These are phyloP conservation scores for Murraya paniculata DNA, from an alignment of 345 rosid species.

Conservation along the genomic window DNA sequence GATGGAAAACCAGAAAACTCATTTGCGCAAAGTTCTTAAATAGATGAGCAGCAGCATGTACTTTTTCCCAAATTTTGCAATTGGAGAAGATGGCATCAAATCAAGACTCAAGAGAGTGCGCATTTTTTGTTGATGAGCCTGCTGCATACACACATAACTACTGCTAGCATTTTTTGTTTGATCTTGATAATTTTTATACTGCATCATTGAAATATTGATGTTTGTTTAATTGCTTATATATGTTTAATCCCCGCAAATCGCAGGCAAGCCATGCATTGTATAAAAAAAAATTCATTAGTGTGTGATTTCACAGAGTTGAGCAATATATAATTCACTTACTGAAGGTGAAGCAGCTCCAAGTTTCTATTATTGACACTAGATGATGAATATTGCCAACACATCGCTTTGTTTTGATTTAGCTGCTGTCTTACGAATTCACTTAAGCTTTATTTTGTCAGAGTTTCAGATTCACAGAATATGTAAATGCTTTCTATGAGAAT, in stretches of 20 bases:
- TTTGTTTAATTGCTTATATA: neutral
- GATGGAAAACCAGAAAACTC: conserved; percentile 20
- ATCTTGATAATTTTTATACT: neutral
- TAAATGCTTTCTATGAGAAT: no score
- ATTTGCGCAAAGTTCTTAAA: conserved; percentile 1
- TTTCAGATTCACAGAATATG: no score
- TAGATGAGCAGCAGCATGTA: neutral
- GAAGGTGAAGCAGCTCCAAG: neutral
- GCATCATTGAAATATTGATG: no score
- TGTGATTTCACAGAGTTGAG: neutral
- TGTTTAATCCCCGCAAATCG: neutral
- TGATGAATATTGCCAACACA: neutral
- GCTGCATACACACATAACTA: neutral
- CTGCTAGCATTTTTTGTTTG: neutral
- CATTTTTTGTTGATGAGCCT: neutral
- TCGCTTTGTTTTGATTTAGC: no score
- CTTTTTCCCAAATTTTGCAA: neutral
- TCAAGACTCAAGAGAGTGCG: neutral
- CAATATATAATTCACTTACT: neutral
- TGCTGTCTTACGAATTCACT: no score
- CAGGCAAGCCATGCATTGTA: neutral
- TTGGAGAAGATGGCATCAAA: neutral
- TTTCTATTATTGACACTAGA: neutral
- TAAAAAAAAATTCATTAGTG: neutral
- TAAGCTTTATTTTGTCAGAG: no score